Evolutionary conservation across 768 basidiomycete species (phyloP).

Genomic region (Rubroboletus pulcherrimus): DNA sequence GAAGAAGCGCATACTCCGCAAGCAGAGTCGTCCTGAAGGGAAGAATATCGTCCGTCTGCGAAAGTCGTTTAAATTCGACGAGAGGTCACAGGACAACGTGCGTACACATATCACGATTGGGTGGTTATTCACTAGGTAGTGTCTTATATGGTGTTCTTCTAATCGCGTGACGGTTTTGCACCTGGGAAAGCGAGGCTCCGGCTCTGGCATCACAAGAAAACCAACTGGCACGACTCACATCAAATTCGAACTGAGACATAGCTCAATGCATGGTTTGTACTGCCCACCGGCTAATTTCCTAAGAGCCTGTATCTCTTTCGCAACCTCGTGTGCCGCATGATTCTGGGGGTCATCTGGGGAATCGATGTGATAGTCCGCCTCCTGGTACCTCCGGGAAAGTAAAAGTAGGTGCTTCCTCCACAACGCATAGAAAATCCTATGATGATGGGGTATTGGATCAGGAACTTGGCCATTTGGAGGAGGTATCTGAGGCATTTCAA

Average conservation of each 20-base stretch:
- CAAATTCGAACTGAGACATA: slow-evolving; percentile 79
- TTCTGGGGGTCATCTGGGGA: slow-evolving; percentile 12
- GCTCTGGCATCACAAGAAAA: not conserved
- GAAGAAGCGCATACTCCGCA: slow-evolving; percentile 75
- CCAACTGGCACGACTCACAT: slow-evolving; percentile 42
- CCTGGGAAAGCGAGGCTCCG: slow-evolving; percentile 31
- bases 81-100: not conserved
- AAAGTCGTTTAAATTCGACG: not conserved
- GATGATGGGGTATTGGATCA: slow-evolving; percentile 22
- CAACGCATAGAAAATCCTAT: slow-evolving; percentile 20
- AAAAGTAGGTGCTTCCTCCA: slow-evolving; percentile 23
- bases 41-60: slow-evolving; percentile 78
- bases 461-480: slow-evolving; percentile 16
- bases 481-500: slow-evolving; percentile 17
- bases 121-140: slow-evolving; percentile 60
- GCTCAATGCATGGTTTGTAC: slow-evolving; percentile 64
- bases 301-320: slow-evolving; percentile 20
- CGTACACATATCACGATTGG: slow-evolving; percentile 74
- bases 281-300: slow-evolving; percentile 11
- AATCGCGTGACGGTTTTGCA: slow-evolving; percentile 65
- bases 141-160: slow-evolving; percentile 68
- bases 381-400: slow-evolving; percentile 18
- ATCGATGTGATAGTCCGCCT: slow-evolving; percentile 10
- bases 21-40: slow-evolving; percentile 72
- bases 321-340: slow-evolving; percentile 20